These are phyloP conservation scores for Plenodomus tracheiphilus DNA, from an alignment of 2,329 filamentous ascomycete genomes.

Conservation along the genomic window DNA sequence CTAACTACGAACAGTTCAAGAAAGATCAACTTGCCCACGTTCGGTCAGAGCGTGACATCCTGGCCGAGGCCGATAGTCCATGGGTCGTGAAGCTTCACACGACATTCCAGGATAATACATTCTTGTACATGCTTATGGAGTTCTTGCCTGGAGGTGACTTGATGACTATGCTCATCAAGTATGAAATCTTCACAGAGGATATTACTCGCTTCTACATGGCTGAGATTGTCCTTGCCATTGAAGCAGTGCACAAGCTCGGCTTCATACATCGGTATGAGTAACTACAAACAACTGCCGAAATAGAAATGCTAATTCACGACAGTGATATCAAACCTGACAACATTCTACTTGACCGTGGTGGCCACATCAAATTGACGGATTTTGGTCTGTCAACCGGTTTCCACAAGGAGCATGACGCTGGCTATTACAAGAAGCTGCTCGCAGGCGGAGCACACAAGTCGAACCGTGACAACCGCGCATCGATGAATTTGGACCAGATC, in stretches of 20 bases:
- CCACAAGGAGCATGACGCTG: constrained; percentile 96
- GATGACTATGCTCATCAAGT: constrained; percentile 99
- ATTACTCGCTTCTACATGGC: constrained; percentile 99
- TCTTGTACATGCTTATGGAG: constrained; percentile 99
- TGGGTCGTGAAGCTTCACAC: constrained; percentile 99
- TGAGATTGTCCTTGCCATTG: constrained; percentile 96
- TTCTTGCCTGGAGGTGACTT: constrained; percentile 96
- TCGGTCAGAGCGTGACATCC: constrained; percentile 93
- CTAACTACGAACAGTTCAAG: constrained; percentile 67
- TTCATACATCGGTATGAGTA: constrained; percentile 89
- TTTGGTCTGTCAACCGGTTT: constrained; percentile 98
- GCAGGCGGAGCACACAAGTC: constrained; percentile 63
- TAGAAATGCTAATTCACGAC: constrained; percentile 25
- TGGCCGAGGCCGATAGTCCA: constrained; percentile 98
- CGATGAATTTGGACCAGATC: constrained; percentile 95
- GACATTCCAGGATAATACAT: constrained; percentile 94
- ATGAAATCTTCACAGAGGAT: constrained; percentile 98
- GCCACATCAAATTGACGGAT: constrained; percentile 97
- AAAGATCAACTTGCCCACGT: constrained; percentile 98
- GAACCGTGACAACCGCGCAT: constrained; percentile 72
- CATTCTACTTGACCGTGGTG: constrained; percentile 90
- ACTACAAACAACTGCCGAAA: background rate
- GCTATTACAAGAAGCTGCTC: constrained; percentile 96
- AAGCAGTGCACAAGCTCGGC: constrained; percentile 95
- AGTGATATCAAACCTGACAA: constrained; percentile 99